Conservation (phyloP, 306 rosid species). For the Cicer pinnatifidum region DNA sequence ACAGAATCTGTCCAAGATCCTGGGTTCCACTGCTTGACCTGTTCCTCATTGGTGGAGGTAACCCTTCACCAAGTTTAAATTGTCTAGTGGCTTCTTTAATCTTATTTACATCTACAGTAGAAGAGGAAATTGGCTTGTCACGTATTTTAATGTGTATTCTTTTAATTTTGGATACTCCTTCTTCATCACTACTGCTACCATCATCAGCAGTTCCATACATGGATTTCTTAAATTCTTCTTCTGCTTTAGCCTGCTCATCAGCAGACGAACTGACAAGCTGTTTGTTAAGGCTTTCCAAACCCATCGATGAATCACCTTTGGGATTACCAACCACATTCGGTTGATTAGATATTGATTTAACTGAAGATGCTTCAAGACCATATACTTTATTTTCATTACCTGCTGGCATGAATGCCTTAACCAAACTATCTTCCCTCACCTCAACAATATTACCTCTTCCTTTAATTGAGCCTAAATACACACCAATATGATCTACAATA, state of each 20-base stretch:
- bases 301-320: conserved; percentile 64
- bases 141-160: conserved; percentile 79
- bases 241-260: conserved; percentile 94
- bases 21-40: conserved; percentile 74
- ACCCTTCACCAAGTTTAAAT: conserved; percentile 80
- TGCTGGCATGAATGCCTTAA: conserved; percentile 62
- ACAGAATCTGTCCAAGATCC: conserved; percentile 77
- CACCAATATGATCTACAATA: conserved; percentile 91
- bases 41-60: conserved; percentile 74
- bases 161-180: conserved; percentile 78
- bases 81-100: conserved; percentile 93
- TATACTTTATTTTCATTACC: conserved; percentile 59
- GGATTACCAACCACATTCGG: conserved; percentile 57
- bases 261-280: conserved; percentile 59
- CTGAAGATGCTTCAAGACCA: conserved; percentile 57
- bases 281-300: conserved; percentile 67
- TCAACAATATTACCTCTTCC: conserved; percentile 94
- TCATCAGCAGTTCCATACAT: conserved; percentile 80
- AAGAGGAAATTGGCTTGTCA: conserved; percentile 78
- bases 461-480: conserved; percentile 83
- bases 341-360: conserved; percentile 55
- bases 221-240: conserved; percentile 92
- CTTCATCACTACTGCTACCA: conserved; percentile 98
- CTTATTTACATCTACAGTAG: conserved; percentile 86
- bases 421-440: conserved; percentile 89